These are phyloP conservation scores for Blepharisma stoltei DNA, from an alignment of 73 alveolate species.

Conservation along the genomic window DNA sequence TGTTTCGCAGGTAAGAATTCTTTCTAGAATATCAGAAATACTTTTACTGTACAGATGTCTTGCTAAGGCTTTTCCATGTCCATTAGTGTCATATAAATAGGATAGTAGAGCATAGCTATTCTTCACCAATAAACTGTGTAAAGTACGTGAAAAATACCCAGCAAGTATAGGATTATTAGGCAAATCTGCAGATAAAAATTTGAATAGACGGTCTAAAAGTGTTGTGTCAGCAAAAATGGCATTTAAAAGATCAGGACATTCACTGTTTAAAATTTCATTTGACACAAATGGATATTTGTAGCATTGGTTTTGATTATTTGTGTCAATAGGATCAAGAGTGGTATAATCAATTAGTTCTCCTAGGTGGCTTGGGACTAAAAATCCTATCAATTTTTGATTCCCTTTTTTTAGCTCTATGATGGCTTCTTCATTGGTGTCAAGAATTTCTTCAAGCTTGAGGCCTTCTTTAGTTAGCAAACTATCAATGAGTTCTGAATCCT, in stretches of 20 bases:
- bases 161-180: conserved; percentile 1
- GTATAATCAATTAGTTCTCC: not conserved
- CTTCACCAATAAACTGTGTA: not conserved
- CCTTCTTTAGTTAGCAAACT: not conserved
- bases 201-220: not conserved
- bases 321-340: not conserved
- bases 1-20: not conserved
- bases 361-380: not conserved
- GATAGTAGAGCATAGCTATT: not conserved
- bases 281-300: not conserved
- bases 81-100: conserved; percentile 6
- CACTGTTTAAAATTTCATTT: not conserved
- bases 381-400: not conserved
- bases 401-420: not conserved
- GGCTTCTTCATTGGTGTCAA: not conserved
- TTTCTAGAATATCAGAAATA: not conserved
- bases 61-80: not conserved
- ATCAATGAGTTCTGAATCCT: conserved; percentile 9
- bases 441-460: not conserved
- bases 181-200: not conserved
- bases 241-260: not conserved
- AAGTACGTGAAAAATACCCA: not conserved
- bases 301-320: not conserved
- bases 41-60: not conserved
- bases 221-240: not conserved